phyloP scores from a whole-genome alignment of 164 flowering plant genomes.

The Umbilicus rupestris region DNA sequence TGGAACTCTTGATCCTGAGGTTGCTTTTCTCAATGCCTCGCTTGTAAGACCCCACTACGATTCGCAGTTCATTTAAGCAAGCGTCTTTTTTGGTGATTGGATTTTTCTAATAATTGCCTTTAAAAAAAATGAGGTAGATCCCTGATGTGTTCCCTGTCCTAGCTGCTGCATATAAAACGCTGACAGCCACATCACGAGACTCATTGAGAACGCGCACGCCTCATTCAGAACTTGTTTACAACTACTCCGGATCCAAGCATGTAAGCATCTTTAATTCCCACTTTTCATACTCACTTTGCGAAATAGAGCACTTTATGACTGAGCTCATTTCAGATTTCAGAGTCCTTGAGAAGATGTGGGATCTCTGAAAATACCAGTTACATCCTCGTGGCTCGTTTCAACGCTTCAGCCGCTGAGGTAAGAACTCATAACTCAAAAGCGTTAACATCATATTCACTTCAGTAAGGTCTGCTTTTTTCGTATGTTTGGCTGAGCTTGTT shows the following conservation, averaged over 20 bases:
- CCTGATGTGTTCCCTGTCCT: conserved; percentile 85
- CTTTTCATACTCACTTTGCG: neutral
- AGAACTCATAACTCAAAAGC: conserved; percentile 11
- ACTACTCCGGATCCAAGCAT: conserved; percentile 92
- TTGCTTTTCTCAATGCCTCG: conserved; percentile 77
- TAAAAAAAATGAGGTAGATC: conserved; percentile 34
- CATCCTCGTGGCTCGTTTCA: conserved; percentile 70
- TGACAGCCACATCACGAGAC: conserved; percentile 61
- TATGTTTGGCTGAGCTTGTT: neutral
- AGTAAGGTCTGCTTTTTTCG: too few relatives aligned
- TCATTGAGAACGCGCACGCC: conserved; percentile 72
- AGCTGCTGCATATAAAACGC: conserved; percentile 91
- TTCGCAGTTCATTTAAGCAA: neutral
- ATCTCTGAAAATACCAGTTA: conserved; percentile 62
- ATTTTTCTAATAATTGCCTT: conserved; percentile 6
- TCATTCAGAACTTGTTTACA: conserved; percentile 91
- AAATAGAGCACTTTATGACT: neutral
- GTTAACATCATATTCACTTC: too few relatives aligned
- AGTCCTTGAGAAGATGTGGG: conserved; percentile 88
- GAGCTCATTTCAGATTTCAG: conserved; percentile 52
- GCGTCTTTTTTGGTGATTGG: conserved; percentile 1
- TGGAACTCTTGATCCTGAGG: conserved; percentile 75
- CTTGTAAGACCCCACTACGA: conserved; percentile 33
- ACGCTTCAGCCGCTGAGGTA: conserved; percentile 70
- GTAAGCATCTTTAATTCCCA: conserved; percentile 25